Percentiles rank a stretch among this genome's conserved stretches.
phyloP scores from a whole-genome alignment of 2,329 filamentous ascomycete genomes.

The Colletotrichum sp. region DNA sequence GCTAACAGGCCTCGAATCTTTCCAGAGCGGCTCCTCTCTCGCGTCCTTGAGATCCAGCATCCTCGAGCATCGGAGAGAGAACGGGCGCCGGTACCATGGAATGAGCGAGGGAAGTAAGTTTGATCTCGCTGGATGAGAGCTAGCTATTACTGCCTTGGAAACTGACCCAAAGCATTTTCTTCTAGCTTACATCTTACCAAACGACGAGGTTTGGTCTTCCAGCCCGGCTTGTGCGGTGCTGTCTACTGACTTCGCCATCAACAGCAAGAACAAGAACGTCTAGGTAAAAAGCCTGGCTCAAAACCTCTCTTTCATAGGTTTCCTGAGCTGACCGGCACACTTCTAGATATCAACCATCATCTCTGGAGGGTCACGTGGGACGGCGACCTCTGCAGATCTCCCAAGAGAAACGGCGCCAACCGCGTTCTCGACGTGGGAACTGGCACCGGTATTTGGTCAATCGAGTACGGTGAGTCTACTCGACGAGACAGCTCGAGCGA shows the following conservation, averaged over 20 bases:
- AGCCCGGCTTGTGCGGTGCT: too few relatives aligned
- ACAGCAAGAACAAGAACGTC: constrained; percentile 31
- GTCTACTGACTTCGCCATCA: background rate
- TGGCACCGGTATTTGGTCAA: constrained; percentile 17
- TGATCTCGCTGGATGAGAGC: background rate
- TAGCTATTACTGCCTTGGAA: too few relatives aligned
- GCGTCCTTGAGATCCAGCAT: constrained; percentile 15
- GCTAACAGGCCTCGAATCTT: too few relatives aligned
- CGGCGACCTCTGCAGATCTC: constrained; percentile 32
- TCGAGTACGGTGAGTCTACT: background rate
- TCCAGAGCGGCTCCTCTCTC: background rate
- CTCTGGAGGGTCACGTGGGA: constrained; percentile 35
- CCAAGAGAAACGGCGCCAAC: constrained; percentile 24
- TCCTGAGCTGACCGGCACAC: too few relatives aligned
- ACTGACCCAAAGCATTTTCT: background rate
- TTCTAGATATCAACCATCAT: constrained; percentile 40
- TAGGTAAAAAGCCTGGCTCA: background rate
- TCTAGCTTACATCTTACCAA: constrained; percentile 30
- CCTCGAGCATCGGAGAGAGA: constrained; percentile 2
- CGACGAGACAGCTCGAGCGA: background rate
- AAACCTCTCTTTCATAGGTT: too few relatives aligned
- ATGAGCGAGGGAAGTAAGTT: constrained; percentile 28
- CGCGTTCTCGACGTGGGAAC: constrained; percentile 24
- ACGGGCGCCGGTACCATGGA: constrained; percentile 16
- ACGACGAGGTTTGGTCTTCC: constrained; percentile 23